phyloP scores from a whole-genome alignment of 148 eudicot genomes.

The Silene latifolia region DNA sequence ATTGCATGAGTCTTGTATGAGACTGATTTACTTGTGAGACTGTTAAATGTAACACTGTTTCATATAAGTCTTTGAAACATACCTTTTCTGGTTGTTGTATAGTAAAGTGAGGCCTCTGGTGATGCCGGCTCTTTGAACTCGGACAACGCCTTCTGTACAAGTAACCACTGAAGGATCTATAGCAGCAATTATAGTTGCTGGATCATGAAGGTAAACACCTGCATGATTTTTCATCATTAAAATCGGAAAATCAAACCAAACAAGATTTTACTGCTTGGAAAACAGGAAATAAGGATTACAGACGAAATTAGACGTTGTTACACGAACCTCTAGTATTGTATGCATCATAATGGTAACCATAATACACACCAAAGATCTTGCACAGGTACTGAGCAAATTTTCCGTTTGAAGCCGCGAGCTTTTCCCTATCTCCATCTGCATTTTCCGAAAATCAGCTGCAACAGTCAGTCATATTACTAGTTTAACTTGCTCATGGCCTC shows the following conservation, averaged over 20 bases:
- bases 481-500: neutral
- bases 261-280: neutral
- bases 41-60: no score
- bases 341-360: conserved; percentile 72
- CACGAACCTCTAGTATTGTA: conserved; percentile 65
- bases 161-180: conserved; percentile 83
- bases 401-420: conserved; percentile 53
- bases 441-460: neutral
- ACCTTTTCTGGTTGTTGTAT: conserved; percentile 84
- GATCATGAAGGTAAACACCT: conserved; percentile 98
- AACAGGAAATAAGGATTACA: neutral
- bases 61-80: neutral
- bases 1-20: no score
- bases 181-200: conserved; percentile 79
- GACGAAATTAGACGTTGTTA: neutral
- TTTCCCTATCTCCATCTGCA: conserved; percentile 73
- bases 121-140: conserved; percentile 85
- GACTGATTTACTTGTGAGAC: no score
- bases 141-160: conserved; percentile 71
- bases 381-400: conserved; percentile 68
- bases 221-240: conserved; percentile 20
- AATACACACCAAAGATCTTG: conserved; percentile 85
- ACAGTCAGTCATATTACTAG: neutral
- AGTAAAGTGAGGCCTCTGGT: conserved; percentile 82
- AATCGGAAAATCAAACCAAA: neutral